phyloP scores from a whole-genome alignment of 1,139 yeast genomes.

The Hyphopichia buzzinii region DNA sequence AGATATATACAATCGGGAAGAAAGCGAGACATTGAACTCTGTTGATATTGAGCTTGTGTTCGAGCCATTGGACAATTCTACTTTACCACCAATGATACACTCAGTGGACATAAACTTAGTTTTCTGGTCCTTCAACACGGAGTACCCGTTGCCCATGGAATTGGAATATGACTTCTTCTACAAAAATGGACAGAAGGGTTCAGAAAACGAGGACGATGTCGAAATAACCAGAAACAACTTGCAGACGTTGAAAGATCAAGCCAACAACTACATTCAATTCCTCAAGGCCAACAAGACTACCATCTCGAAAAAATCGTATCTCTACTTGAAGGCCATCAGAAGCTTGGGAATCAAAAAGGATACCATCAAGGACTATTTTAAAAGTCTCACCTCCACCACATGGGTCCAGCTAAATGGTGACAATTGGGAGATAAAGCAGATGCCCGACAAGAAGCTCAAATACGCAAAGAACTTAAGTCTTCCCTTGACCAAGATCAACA shows the following conservation, averaged over 20 bases:
- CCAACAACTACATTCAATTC: conserved; percentile 31
- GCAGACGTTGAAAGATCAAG: conserved; percentile 36
- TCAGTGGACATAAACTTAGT: conserved; percentile 37
- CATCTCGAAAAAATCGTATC: conserved; percentile 33
- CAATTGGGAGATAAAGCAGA: conserved; percentile 31
- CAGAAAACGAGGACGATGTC: conserved; percentile 24
- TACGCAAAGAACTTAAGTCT: conserved; percentile 31
- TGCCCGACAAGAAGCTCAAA: conserved; percentile 14
- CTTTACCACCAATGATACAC: conserved; percentile 31
- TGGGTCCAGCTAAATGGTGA: conserved; percentile 22
- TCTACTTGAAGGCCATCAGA: conserved; percentile 40
- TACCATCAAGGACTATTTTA: conserved; percentile 37
- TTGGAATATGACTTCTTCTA: conserved; percentile 45
- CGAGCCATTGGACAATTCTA: conserved; percentile 19
- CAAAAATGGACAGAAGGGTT: conserved; percentile 16
- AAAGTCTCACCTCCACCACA: conserved; percentile 19
- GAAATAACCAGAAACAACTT: conserved; percentile 35
- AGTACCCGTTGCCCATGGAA: conserved; percentile 42
- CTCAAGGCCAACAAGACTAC: conserved; percentile 32
- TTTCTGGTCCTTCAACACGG: conserved; percentile 43
- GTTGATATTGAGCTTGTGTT: conserved; percentile 28
- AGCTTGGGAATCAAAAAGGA: conserved; percentile 43
- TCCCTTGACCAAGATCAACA: conserved; percentile 34
- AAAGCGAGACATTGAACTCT: conserved; percentile 19
- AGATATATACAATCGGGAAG: conserved; percentile 32